Evolutionary conservation across 129 eudicot species (phyloP).

Genomic region (Flaveria ramosissima): DNA sequence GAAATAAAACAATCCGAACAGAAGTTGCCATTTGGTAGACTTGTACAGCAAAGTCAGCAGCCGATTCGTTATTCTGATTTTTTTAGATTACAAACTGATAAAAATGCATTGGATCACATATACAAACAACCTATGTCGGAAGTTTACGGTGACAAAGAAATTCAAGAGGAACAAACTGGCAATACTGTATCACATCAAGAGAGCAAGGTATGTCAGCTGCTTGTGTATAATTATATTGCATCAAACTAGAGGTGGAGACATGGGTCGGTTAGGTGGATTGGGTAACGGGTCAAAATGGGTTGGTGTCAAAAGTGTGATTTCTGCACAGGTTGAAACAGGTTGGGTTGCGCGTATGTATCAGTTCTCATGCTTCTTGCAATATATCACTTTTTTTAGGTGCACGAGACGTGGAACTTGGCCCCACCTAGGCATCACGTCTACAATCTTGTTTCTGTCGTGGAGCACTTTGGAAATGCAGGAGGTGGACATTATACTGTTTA

Average conservation of each 20-base stretch:
- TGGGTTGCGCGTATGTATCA: background rate
- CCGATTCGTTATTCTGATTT: slow-evolving; percentile 27
- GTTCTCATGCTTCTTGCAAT: background rate
- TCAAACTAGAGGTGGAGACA: background rate
- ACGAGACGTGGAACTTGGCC: slow-evolving; percentile 5
- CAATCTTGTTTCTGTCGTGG: slow-evolving; percentile 82
- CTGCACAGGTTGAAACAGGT: background rate
- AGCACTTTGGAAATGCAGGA: slow-evolving; percentile 72
- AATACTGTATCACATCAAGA: slow-evolving; percentile 25
- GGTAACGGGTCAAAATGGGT: slow-evolving; percentile 3
- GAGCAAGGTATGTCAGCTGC: slow-evolving; percentile 33
- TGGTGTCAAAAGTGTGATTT: background rate
- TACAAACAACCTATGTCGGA: slow-evolving; percentile 25
- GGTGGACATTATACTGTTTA: slow-evolving; percentile 88
- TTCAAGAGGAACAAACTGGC: slow-evolving; percentile 29
- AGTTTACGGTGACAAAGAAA: slow-evolving; percentile 14
- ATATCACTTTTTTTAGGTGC: slow-evolving; percentile 33
- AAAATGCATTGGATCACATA: slow-evolving; percentile 8
- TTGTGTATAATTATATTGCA: background rate
- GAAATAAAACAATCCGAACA: slow-evolving; percentile 46
- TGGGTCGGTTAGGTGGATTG: no score
- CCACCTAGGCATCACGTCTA: slow-evolving; percentile 35
- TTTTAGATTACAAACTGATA: slow-evolving; percentile 36
- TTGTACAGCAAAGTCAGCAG: slow-evolving; percentile 30
- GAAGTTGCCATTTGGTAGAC: slow-evolving; percentile 30